These are phyloP conservation scores for Sporisorium reilianum DNA, from an alignment of 1,284 basidiomycete species.

Conservation along the genomic window DNA sequence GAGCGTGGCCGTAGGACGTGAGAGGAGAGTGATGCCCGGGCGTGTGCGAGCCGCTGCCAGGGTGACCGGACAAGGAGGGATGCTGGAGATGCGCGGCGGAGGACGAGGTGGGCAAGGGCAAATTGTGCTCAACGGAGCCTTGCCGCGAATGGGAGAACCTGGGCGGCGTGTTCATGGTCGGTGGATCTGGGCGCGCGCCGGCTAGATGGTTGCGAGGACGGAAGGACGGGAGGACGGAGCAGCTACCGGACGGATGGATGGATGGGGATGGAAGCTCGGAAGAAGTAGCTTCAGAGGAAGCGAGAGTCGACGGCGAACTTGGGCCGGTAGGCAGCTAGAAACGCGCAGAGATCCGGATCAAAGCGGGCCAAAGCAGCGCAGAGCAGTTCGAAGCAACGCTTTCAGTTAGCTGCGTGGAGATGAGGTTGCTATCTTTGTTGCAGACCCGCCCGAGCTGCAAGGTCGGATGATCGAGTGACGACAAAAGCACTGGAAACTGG, in stretches of 20 bases:
- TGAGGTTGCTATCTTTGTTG: too few species aligned
- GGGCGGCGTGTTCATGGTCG: slow-evolving; percentile 51
- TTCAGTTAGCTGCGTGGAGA: too few species aligned
- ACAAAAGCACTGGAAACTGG: background rate
- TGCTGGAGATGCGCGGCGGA: slow-evolving; percentile 47
- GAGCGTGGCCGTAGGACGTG: slow-evolving; percentile 43
- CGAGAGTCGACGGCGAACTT: background rate
- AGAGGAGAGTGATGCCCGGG: slow-evolving; percentile 43
- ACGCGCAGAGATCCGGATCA: background rate
- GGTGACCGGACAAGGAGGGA: slow-evolving; percentile 30
- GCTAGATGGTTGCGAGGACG: background rate
- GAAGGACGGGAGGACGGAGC: background rate
- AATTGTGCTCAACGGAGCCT: slow-evolving; percentile 42
- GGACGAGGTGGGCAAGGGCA: slow-evolving; percentile 25
- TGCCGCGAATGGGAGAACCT: slow-evolving; percentile 53
- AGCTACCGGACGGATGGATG: background rate
- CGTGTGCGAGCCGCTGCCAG: slow-evolving; percentile 29
- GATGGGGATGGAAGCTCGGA: background rate
- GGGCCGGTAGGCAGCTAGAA: background rate
- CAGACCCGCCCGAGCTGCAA: background rate
- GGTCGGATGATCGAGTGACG: background rate
- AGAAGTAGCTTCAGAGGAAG: background rate
- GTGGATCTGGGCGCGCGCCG: background rate
- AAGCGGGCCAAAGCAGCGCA: background rate
- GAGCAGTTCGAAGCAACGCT: background rate